Evolutionary conservation across 2,329 filamentous ascomycete genomes (phyloP), one percentile per base, ranked within the genome.

Genomic region (Diaporthe sp.): DNA sequence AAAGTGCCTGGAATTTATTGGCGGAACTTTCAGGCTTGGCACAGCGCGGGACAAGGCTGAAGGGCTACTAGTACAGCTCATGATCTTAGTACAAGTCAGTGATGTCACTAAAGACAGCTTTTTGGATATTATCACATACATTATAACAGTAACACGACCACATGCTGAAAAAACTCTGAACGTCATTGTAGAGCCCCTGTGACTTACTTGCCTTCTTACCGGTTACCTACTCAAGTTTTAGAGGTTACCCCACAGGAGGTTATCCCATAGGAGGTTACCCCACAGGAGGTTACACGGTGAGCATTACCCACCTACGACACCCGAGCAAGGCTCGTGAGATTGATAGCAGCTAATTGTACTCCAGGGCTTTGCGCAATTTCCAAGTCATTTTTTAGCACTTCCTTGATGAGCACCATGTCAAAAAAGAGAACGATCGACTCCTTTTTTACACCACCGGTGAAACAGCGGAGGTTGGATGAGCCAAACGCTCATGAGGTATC

Each of bases 351-450:
- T 50, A 19, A 10, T 10, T 30, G 27, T 25, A 51, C 8, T 35
- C 15, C 6, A 25, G 27, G n/a, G 15, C 22, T 32, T 22, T 37
- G 0, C 42, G 5, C 22, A 50, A 4, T 22, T 5, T 35, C 12
- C 19, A n/a, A 27, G 22, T 9, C 12, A 19, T 8, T 27, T 17
- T 10, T 25, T 10, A 13, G 32, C 37, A 10, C 9, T 37, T 22
- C 6, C 9, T 17, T 32, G 0, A 66, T 32, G 30, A 73, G 25
- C 25, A 76, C 65, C 72, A 80, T 84, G 82, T 81, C 84, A 0
- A 84, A 83, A 69, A 92, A 93, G 79, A 87, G 92, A 73, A 94
- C 92, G 0, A 85, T 95, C 1, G 92, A 94, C 75, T 84, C 88
- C 15, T 95, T 94, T 84, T 94, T 95, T 82, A 84, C 85, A 39